phyloP scores from a whole-genome alignment of 208 protist species.

The Strigomonas culicis region DNA sequence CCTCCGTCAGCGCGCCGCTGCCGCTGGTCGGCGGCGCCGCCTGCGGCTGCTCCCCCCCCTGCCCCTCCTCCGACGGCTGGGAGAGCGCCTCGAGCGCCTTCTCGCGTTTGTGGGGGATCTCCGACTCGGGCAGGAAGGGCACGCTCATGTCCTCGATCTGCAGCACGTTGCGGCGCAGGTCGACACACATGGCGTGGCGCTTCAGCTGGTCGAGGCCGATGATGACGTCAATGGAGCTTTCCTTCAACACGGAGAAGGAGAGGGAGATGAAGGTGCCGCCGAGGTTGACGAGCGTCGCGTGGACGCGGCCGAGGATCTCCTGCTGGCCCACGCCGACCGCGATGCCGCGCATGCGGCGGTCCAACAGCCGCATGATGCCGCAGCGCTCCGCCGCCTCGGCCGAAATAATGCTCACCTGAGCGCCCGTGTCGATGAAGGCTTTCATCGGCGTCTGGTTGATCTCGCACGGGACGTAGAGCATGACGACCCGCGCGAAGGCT shows the following conservation, averaged over 20 bases:
- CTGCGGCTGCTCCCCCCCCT: slow-evolving; percentile 4
- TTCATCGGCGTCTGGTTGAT: slow-evolving; percentile 91
- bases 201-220: slow-evolving; percentile 94
- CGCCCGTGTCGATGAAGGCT: slow-evolving; percentile 94
- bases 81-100: neutral
- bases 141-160: slow-evolving; percentile 34
- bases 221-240: slow-evolving; percentile 88
- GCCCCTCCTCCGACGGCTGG: slow-evolving; percentile 9
- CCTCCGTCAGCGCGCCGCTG: neutral
- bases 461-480: slow-evolving; percentile 91
- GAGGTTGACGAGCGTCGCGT: slow-evolving; percentile 79
- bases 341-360: slow-evolving; percentile 76
- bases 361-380: slow-evolving; percentile 84
- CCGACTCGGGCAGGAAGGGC: slow-evolving; percentile 52
- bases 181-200: slow-evolving; percentile 76
- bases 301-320: slow-evolving; percentile 91
- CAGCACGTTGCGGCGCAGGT: slow-evolving; percentile 58
- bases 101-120: slow-evolving; percentile 29
- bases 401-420: slow-evolving; percentile 85
- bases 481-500: slow-evolving; percentile 79
- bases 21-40: neutral
- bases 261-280: slow-evolving; percentile 70
- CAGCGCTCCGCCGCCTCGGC: slow-evolving; percentile 77
- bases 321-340: slow-evolving; percentile 89
- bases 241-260: slow-evolving; percentile 90